These are phyloP conservation scores for Curvularia eragrostidis DNA, from an alignment of 2,329 filamentous ascomycete genomes.

Conservation along the genomic window DNA sequence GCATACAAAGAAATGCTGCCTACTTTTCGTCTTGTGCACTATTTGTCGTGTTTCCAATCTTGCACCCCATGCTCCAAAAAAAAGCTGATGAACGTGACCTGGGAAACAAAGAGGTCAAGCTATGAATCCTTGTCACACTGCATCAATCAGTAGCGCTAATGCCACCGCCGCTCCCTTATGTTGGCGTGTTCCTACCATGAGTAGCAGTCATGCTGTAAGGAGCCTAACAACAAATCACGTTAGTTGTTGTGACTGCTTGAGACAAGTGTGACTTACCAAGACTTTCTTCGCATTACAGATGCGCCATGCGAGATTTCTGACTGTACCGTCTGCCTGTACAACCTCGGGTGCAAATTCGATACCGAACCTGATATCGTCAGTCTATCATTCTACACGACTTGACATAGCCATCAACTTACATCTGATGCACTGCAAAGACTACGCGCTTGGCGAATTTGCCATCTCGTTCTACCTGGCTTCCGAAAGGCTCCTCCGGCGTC, in stretches of 20 bases:
- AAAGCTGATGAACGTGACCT: neutral
- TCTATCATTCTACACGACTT: neutral
- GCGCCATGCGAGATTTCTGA: constrained; percentile 89
- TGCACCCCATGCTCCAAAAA: neutral
- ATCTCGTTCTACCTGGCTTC: constrained; percentile 82
- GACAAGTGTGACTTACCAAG: constrained; percentile 66
- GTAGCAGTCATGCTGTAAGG: constrained; percentile 59
- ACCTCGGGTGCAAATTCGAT: constrained; percentile 94
- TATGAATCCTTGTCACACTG: neutral
- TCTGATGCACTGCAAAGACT: constrained; percentile 92
- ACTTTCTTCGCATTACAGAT: constrained; percentile 97
- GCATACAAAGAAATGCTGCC: neutral
- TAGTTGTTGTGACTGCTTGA: constrained; percentile 6
- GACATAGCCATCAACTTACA: constrained; percentile 62
- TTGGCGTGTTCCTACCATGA: constrained; percentile 51
- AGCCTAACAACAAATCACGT: constrained; percentile 37
- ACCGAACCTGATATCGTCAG: constrained; percentile 66
- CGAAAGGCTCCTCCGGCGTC: constrained; percentile 80
- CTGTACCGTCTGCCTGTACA: constrained; percentile 88
- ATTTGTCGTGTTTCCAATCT: neutral
- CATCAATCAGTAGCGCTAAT: neutral
- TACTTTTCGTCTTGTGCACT: neutral
- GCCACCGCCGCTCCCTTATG: neutral
- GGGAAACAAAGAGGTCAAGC: neutral
- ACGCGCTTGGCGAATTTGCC: constrained; percentile 88